Evolutionary conservation across 306 rosid genomes (phyloP).

Genomic region (Acmispon strigosus): DNA sequence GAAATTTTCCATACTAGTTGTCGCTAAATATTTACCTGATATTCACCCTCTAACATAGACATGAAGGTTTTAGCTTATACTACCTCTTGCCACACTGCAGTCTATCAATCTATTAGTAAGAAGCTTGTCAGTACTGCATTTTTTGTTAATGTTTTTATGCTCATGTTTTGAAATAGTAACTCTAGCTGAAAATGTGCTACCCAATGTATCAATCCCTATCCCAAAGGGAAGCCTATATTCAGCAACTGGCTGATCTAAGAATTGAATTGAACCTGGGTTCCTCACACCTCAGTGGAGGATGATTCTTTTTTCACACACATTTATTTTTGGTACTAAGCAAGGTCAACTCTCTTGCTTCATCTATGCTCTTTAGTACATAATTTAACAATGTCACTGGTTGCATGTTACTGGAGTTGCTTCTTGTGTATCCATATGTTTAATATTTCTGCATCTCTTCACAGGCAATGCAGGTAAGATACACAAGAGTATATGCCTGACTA

Average conservation of each 20-base stretch:
- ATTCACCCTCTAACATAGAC: not conserved
- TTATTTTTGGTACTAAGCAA: not conserved
- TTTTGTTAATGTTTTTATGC: not conserved
- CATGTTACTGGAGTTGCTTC: not conserved
- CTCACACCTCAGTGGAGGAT: not conserved
- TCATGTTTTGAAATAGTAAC: constrained; percentile 2
- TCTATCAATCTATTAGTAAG: not conserved
- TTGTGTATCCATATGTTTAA: not conserved
- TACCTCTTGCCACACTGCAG: not conserved
- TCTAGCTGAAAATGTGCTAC: not conserved
- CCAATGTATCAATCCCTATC: not conserved
- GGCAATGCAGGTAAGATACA: not conserved
- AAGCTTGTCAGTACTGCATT: not conserved
- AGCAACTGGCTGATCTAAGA: not conserved
- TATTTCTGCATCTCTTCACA: not conserved
- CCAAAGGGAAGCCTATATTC: not conserved
- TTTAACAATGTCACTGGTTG: constrained; percentile 5
- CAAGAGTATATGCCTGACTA: not conserved
- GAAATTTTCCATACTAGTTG: not conserved
- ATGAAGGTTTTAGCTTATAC: constrained; percentile 2
- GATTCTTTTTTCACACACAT: not conserved
- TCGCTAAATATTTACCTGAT: constrained; percentile 13
- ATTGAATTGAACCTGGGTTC: not conserved
- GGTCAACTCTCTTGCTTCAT: not conserved
- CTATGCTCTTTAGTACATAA: not conserved